Base-by-base conservation (phyloP, 148 eudicot genomes). In the Chenopodium formosanum region DNA sequence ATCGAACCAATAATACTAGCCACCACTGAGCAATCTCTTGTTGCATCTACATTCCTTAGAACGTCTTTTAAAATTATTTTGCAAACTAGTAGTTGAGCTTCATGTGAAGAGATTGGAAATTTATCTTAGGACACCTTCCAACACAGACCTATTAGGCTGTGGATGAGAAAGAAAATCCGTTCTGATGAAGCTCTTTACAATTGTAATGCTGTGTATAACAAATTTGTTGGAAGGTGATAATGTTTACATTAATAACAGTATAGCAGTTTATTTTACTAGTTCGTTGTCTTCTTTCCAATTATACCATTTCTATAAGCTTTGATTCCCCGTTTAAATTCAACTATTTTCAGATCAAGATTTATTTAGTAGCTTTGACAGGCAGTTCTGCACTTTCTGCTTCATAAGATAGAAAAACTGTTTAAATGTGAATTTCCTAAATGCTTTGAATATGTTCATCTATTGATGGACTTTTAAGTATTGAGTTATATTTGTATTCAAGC, bases 371-470 rank as follows among this genome's bases (percentile, higher is more conserved):
- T 77, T 40, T 74, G 22, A 58, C 88, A 80, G 94, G 91, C 94
- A 91, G 94, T 90, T 91, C 95, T 34, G 40, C 8, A 40, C 44
- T 40, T 40, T 5, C 44, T 92, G 93, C 95, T 92, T 90, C 95
- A 81, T 93, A 92, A 76, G 95, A 92, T 92, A 78, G 95, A 92
- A 82, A 88, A 84, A 89, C 92, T 92, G 93, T 87, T 75, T 16
- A 17, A 5, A 37, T 37, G 7, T 5, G 5, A 37, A 37, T 4
- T 37, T 37, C 44, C 0, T 37, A 37, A 37, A 3, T 37, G 7
- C 44, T 37, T 37, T 5, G 7, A 37, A 3, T 4, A 5, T 37
- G 7, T 37, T 37, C 6, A 34, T 37, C 44, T 37, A 37, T 40
- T 40, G 1, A 40, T 40, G 44, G 44, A 40, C 44, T 40, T 6